Evolutionary conservation across 2,329 filamentous ascomycete species (phyloP), one percentile per base, ranked within the genome.

Genomic region (Fusarium begoniae): DNA sequence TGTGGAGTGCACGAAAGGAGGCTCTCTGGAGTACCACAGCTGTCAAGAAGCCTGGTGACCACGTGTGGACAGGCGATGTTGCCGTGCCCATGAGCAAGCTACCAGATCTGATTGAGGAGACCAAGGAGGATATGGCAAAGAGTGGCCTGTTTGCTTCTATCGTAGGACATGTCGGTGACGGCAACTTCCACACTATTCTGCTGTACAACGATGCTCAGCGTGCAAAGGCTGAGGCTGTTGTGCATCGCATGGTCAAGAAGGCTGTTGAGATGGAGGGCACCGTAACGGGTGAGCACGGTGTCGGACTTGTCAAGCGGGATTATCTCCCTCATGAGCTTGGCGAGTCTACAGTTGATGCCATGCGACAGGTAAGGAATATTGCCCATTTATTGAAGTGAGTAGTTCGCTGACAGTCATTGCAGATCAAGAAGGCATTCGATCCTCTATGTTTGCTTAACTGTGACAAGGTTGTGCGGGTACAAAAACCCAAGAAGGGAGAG

Each of bases 191-290:
- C 81, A 84, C 88, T 12, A 90, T 90, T 58, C 79, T 91, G 24
- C 79, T 90, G 13, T 90, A 89, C 79, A 92, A 90, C 65, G 89
- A 93, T n/a, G 83, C 86, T 28, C 90, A 96, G 81, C 88, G 91
- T 74, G 83, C 86, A 66, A 87, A 89, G 62, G 92, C 92, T 6
- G 92, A 94, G 78, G 87, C 87, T 45, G 85, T 96, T 32, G 92
- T 96, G 32, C 93, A 95, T 80, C 88, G 90, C 66, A 96, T 96
- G 94, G 93, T 96, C 63, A 95, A 95, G 87, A 87, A 93, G 70
- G 94, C 94, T 1, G 91, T 97, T 55, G 93, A 94, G 83, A 89
- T 95, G 85, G 94, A 96, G 82, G 94, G 94, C 14, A 96, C 94
- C 0, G 93, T 95, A 3, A 95, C 94, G 87, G 94, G 94, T 61